Base-by-base conservation (phyloP, 805 yeast genomes). In the Candida pseudoglaebosa region DNA sequence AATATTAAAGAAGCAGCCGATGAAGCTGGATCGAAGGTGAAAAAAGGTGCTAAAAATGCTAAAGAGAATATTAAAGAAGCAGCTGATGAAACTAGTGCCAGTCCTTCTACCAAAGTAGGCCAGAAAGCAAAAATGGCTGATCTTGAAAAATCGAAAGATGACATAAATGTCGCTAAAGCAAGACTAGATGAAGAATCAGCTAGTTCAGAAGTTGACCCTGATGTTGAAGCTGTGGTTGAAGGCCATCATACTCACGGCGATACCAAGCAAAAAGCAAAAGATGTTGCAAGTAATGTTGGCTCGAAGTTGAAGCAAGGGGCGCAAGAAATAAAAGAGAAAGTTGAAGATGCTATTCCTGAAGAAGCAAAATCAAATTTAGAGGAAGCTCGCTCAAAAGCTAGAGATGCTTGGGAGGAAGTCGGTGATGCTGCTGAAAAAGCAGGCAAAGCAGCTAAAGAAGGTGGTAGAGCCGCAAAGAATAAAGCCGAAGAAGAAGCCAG, bases 381-480 rank as follows among this genome's bases (percentile, higher is more conserved):
- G 46, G 42, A 41, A 43, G 32, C 51, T 49, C 40, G 57, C 56
- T 6, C 42, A 22, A 31, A 38, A 14, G 57, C 57, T 16, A 54
- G 57, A 17, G 51, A 53, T 37, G 57, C 51, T 17, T 55, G 57
- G 13, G 57, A 53, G 38, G 57, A 53, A 42, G 56, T 55, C 40
- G 57, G 57, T 15, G 49, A 50, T 36, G 55, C 52, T n/a, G 54
- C 57, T 66, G 85, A 81, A 66, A 70, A 74, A 56, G 96, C 98
- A 55, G 98, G 98, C 62, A 89, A 90, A 84, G 82, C 81, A 50
- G 97, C 96, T 68, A 73, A 79, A 75, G 81, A 91, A 63, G 75
- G 79, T 61, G 26, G 91, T 90, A 65, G 98, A 12, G 26, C 26
- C 12, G 26, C 26, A 22, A 22, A 22, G 26, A 12, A 8, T 8